Conservation (phyloP, 768 basidiomycete genomes). For the Nevesoporus exiguus region DNA sequence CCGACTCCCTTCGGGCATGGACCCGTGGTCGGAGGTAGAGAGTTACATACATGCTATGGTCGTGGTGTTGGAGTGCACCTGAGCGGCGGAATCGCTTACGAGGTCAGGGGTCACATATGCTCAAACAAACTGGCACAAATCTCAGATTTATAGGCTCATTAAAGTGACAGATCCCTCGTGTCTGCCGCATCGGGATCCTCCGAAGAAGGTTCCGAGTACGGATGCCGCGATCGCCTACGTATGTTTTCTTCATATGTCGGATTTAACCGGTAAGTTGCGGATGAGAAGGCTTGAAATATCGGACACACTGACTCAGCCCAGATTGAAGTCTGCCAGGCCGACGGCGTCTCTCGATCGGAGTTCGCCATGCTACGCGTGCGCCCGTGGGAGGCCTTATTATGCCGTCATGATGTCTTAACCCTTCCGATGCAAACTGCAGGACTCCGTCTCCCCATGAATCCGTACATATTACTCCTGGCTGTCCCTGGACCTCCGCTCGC, state of each 20-base stretch:
- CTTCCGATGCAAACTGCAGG: conserved; percentile 22
- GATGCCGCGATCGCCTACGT: conserved; percentile 21
- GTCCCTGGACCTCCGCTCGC: conserved; percentile 13
- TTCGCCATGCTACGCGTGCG: conserved; percentile 12
- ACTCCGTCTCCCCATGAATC: conserved; percentile 28
- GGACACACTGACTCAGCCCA: background rate
- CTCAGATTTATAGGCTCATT: conserved; percentile 30
- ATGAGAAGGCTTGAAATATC: conserved; percentile 4
- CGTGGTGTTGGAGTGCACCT: background rate
- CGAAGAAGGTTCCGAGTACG: conserved; percentile 13
- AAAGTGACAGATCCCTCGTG: conserved; percentile 15
- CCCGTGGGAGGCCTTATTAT: conserved; percentile 28
- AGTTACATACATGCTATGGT: background rate
- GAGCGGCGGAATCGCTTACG: conserved; percentile 11
- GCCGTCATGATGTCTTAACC: conserved; percentile 31
- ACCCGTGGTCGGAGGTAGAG: background rate
- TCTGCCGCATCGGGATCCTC: conserved; percentile 23
- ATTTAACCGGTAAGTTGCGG: conserved; percentile 10
- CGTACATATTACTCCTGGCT: conserved; percentile 22
- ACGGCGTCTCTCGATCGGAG: conserved; percentile 22
- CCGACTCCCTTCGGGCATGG: background rate
- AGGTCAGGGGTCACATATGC: conserved; percentile 21
- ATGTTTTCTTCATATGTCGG: conserved; percentile 9
- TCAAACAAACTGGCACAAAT: conserved; percentile 17
- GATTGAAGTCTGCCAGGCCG: background rate